These are phyloP conservation scores for Chrysoporthe austroafricana DNA, from an alignment of 2,329 filamentous ascomycete species.

Conservation along the genomic window DNA sequence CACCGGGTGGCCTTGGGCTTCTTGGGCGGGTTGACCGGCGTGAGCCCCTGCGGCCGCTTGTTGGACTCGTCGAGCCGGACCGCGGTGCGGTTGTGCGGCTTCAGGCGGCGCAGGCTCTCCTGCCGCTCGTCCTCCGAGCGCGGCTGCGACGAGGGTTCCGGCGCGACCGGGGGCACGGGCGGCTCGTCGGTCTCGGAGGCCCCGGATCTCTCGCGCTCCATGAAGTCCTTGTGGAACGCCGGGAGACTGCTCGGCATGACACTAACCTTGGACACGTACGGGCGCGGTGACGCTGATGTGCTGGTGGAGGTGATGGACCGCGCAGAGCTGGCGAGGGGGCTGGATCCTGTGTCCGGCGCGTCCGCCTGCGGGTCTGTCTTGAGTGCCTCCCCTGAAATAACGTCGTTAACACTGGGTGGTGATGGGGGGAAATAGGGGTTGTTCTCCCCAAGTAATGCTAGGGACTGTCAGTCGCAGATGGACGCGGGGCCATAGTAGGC, in stretches of 20 bases:
- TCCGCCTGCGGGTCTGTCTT: conserved; percentile 31
- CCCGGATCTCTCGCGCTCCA: conserved; percentile 70
- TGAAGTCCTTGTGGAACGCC: conserved; percentile 86
- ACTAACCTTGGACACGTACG: conserved; percentile 82
- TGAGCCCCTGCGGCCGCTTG: conserved; percentile 64
- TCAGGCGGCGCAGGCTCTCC: conserved; percentile 78
- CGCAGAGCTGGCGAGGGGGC: conserved; percentile 58
- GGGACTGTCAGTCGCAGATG: conserved; percentile 34
- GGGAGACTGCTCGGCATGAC: conserved; percentile 91
- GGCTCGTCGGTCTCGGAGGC: conserved; percentile 44
- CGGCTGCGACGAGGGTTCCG: conserved; percentile 53
- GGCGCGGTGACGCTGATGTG: conserved; percentile 52
- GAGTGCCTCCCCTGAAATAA: conserved; percentile 55
- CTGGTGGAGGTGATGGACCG: conserved; percentile 57
- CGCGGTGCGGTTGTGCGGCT: conserved; percentile 79
- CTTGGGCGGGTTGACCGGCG: conserved; percentile 65
- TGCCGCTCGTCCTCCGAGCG: conserved; percentile 76
- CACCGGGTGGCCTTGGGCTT: conserved; percentile 84
- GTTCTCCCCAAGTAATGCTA: conserved; percentile 53
- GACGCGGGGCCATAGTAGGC: conserved; percentile 8
- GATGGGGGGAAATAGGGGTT: conserved; percentile 49
- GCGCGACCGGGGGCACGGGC: conserved; percentile 48
- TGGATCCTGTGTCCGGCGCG: conserved; percentile 43
- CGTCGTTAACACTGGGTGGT: conserved; percentile 54
- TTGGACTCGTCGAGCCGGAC: conserved; percentile 68